Percentiles rank a stretch among this genome's conserved stretches.
Evolutionary conservation across 495 filamentous ascomycete genomes (phyloP).

Genomic region (Talaromyces adpressus): DNA sequence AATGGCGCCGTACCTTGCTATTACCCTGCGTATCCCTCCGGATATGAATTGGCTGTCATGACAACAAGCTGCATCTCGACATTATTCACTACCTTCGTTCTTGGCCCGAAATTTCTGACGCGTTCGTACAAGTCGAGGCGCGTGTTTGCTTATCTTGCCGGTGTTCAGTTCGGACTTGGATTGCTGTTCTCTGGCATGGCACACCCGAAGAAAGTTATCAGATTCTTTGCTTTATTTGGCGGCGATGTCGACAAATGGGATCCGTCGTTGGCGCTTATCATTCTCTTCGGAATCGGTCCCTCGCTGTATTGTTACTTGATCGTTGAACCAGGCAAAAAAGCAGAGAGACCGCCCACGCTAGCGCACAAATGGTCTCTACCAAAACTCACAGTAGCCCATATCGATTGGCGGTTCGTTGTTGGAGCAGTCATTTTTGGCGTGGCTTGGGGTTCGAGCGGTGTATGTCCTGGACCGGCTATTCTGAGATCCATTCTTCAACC

Average conservation of each 20-base stretch:
- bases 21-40: constrained; percentile 36
- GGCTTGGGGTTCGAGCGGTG: constrained; percentile 48
- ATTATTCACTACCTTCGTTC: constrained; percentile 24
- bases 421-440: constrained; percentile 47
- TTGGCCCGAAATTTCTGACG: constrained; percentile 20
- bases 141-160: constrained; percentile 34
- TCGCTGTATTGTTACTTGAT: constrained; percentile 30
- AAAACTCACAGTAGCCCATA: constrained; percentile 38
- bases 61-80: constrained; percentile 21
- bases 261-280: constrained; percentile 44
- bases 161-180: constrained; percentile 47
- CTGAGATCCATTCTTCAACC: constrained; percentile 43
- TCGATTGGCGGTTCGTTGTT: constrained; percentile 45
- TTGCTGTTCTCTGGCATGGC: constrained; percentile 51
- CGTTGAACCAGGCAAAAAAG: constrained; percentile 22
- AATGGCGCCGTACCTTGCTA: constrained; percentile 38
- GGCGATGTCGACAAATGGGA: constrained; percentile 39
- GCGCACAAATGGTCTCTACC: constrained; percentile 40
- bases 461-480: constrained; percentile 50
- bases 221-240: constrained; percentile 42
- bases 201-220: constrained; percentile 42
- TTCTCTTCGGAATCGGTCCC: constrained; percentile 44
- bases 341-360: constrained; percentile 27
- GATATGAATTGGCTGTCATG: constrained; percentile 28
- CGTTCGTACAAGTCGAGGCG: constrained; percentile 22